phyloP scores from a whole-genome alignment of 2,329 filamentous ascomycete genomes.

The Dactylellina cionopaga region DNA sequence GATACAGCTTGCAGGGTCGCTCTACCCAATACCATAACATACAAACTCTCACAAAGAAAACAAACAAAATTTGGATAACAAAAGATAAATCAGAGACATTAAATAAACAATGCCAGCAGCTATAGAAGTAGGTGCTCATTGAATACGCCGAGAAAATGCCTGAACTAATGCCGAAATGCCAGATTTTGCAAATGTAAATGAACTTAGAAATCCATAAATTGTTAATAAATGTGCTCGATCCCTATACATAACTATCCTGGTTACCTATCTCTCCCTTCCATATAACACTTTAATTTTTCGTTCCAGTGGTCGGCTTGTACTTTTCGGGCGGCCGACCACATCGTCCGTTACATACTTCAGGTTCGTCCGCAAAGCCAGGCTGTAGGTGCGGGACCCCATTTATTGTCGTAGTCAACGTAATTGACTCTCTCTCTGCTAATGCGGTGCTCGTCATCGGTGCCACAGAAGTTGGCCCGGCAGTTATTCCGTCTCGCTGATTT shows the following conservation, averaged over 20 bases:
- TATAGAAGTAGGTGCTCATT: too few relatives aligned
- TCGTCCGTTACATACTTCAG: neutral
- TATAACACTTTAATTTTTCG: neutral
- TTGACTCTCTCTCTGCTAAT: conserved; percentile 2
- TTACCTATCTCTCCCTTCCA: neutral
- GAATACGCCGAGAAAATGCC: too few relatives aligned
- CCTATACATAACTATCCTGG: neutral
- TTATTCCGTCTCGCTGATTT: neutral
- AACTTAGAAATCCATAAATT: too few relatives aligned
- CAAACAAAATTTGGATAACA: too few relatives aligned
- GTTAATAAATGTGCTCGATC: too few relatives aligned
- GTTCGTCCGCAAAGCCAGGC: neutral
- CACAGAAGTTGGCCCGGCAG: neutral
- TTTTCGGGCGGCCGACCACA: neutral
- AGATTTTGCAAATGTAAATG: neutral
- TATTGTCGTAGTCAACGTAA: neutral
- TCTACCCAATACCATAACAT: too few relatives aligned
- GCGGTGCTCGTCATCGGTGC: neutral
- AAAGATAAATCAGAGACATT: too few relatives aligned
- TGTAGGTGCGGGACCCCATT: conserved; percentile 3
- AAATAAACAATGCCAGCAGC: too few relatives aligned
- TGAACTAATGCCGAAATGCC: too few relatives aligned
- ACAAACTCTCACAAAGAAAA: too few relatives aligned
- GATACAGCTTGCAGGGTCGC: too few relatives aligned
- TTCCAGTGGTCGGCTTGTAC: neutral